Evolutionary conservation across 179 eudicot genomes (phyloP).

Genomic region (Beta lomatogona): DNA sequence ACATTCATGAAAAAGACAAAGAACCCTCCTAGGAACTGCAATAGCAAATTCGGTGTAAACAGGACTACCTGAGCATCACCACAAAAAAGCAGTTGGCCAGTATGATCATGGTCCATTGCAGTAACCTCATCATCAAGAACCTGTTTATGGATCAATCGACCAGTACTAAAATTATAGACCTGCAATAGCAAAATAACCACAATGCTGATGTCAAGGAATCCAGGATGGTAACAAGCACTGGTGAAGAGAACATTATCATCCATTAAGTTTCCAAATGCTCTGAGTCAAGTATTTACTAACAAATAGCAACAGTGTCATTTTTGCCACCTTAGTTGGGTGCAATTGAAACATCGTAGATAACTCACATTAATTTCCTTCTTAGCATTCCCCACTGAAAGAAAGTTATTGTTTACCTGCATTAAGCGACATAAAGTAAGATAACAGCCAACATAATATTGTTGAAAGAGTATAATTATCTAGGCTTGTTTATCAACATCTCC

Average conservation of each 20-base stretch:
- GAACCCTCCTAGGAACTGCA: conserved; percentile 3
- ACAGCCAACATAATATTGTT: background rate
- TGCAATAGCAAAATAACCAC: conserved; percentile 27
- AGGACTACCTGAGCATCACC: conserved; percentile 81
- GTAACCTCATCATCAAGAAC: conserved; percentile 72
- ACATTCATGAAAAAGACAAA: conserved; percentile 7
- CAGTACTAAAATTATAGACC: conserved; percentile 97
- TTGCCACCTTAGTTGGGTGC: background rate
- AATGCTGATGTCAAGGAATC: background rate
- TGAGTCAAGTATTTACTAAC: background rate
- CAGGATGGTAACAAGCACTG: background rate
- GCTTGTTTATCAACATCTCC: background rate
- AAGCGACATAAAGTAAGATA: conserved; percentile 18
- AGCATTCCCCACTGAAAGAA: conserved; percentile 88
- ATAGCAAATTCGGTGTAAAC: conserved; percentile 6
- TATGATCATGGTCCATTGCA: conserved; percentile 95
- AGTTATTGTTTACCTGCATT: conserved; percentile 88
- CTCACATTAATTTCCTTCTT: conserved; percentile 89
- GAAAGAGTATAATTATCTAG: background rate
- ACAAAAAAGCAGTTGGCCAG: conserved; percentile 93
- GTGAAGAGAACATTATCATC: background rate
- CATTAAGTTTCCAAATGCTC: background rate
- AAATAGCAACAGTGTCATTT: background rate
- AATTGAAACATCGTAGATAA: conserved; percentile 1
- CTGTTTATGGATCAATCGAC: conserved; percentile 70